Evolutionary conservation across 2,329 filamentous ascomycete genomes (phyloP).

Genomic region (Exserohilum rostratum): DNA sequence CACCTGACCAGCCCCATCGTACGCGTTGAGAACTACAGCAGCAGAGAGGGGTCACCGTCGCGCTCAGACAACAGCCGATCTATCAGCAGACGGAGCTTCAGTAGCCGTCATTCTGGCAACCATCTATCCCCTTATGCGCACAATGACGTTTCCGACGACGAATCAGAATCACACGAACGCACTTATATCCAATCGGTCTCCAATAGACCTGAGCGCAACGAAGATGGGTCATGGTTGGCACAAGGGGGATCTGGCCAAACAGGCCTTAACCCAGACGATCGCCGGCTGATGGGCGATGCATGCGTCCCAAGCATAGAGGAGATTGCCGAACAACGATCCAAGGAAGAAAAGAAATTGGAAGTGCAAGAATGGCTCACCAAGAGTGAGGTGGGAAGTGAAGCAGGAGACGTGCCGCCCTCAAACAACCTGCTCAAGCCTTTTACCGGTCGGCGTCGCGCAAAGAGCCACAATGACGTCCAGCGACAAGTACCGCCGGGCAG

Average conservation of each 20-base stretch:
- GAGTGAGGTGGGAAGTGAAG: constrained; percentile 55
- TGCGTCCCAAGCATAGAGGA: constrained; percentile 59
- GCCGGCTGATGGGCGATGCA: constrained; percentile 49
- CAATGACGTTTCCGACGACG: constrained; percentile 42
- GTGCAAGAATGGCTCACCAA: constrained; percentile 60
- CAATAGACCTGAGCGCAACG: constrained; percentile 42
- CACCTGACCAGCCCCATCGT: constrained; percentile 49
- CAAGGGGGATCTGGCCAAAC: constrained; percentile 49
- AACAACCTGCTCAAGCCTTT: constrained; percentile 37
- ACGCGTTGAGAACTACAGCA: constrained; percentile 47
- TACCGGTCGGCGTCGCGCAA: constrained; percentile 54
- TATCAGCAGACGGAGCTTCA: constrained; percentile 44
- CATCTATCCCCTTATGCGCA: constrained; percentile 48
- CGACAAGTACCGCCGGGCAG: constrained; percentile 26
- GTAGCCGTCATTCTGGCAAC: constrained; percentile 43
- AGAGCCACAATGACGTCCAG: constrained; percentile 51
- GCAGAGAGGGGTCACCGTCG: constrained; percentile 43
- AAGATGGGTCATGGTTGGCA: constrained; percentile 56
- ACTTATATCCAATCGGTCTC: constrained; percentile 39
- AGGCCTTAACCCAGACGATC: constrained; percentile 56
- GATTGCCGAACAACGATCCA: constrained; percentile 53
- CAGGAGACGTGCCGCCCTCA: constrained; percentile 47
- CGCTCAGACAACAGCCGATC: constrained; percentile 42
- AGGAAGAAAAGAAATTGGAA: constrained; percentile 59
- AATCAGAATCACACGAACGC: constrained; percentile 33